A percentile compares a stretch with the other conserved stretches of the same genome.
These are phyloP conservation scores for Penicillium argentinense DNA, from an alignment of 495 filamentous ascomycete genomes.

Conservation along the genomic window DNA sequence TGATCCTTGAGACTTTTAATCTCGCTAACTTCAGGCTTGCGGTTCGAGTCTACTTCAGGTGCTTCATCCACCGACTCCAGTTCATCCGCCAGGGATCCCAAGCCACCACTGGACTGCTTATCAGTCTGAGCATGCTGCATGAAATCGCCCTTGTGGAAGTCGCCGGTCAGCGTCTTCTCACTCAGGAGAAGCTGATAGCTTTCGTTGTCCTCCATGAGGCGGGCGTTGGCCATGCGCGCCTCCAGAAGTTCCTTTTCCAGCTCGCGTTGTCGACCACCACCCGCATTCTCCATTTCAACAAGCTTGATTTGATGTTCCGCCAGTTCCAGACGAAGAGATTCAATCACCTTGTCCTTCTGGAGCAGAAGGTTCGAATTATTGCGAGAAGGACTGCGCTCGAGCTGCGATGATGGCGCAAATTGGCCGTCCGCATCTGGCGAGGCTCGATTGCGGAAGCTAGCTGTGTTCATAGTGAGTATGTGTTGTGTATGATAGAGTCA, in stretches of 20 bases:
- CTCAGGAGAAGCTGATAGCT: slow-evolving; percentile 93
- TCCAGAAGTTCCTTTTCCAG: slow-evolving; percentile 87
- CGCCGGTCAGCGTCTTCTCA: slow-evolving; percentile 91
- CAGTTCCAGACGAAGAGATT: slow-evolving; percentile 84
- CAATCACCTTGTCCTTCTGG: slow-evolving; percentile 95
- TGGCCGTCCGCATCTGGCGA: slow-evolving; percentile 59
- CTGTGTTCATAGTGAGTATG: slow-evolving; percentile 40
- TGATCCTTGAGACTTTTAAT: slow-evolving; percentile 82
- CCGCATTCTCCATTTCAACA: slow-evolving; percentile 89
- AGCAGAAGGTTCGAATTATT: slow-evolving; percentile 84
- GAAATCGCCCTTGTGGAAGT: slow-evolving; percentile 84
- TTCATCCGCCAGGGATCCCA: slow-evolving; percentile 82
- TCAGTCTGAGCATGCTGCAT: slow-evolving; percentile 54
- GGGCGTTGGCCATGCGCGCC: slow-evolving; percentile 88
- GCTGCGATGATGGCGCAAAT: slow-evolving; percentile 83
- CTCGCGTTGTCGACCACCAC: slow-evolving; percentile 79
- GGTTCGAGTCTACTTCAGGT: slow-evolving; percentile 56
- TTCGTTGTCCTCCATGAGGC: slow-evolving; percentile 97
- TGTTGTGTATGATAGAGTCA: not conserved
- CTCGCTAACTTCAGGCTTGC: slow-evolving; percentile 70
- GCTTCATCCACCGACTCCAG: slow-evolving; percentile 63
- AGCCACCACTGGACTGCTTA: slow-evolving; percentile 37
- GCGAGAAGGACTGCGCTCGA: slow-evolving; percentile 77
- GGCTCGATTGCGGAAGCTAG: slow-evolving; percentile 53
- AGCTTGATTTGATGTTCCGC: slow-evolving; percentile 95